phyloP scores from a whole-genome alignment of 2,329 filamentous ascomycete genomes.

The Xylariaceae sp. region DNA sequence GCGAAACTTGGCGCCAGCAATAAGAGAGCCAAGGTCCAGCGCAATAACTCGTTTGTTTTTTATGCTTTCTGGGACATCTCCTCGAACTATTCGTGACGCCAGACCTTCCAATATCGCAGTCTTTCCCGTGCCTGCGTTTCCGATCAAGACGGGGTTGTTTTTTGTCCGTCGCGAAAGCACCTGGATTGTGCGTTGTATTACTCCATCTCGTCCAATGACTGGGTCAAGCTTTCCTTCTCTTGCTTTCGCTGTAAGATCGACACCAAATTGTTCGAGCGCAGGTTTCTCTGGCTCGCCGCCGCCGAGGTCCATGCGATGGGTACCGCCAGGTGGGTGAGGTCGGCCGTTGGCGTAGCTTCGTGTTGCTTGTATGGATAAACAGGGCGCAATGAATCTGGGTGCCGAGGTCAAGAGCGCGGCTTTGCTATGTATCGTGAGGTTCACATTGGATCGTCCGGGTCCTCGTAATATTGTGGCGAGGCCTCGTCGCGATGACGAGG shows the following conservation, averaged over 20 bases:
- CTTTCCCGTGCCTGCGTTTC: conserved; percentile 85
- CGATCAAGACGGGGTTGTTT: conserved; percentile 94
- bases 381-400: conserved; percentile 16
- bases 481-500: conserved; percentile 34
- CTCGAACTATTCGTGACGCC: conserved; percentile 81
- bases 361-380: conserved; percentile 19
- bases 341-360: conserved; percentile 64
- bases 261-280: conserved; percentile 82
- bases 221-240: conserved; percentile 89
- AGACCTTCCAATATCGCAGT: conserved; percentile 89
- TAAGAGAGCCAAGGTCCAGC: conserved; percentile 83
- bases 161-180: conserved; percentile 89
- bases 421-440: conserved; percentile 23
- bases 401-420: conserved; percentile 23
- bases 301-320: conserved; percentile 87
- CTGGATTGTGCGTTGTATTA: conserved; percentile 92
- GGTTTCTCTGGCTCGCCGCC: conserved; percentile 71
- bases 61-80: conserved; percentile 92
- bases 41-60: conserved; percentile 89
- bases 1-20: conserved; percentile 91
- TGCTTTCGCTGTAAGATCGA: conserved; percentile 82
- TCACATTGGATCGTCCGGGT: conserved; percentile 22
- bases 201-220: conserved; percentile 85
- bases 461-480: conserved; percentile 26
- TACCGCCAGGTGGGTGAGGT: conserved; percentile 84